Evolutionary conservation across 306 rosid species (phyloP).

Genomic region (Corylus avellana): DNA sequence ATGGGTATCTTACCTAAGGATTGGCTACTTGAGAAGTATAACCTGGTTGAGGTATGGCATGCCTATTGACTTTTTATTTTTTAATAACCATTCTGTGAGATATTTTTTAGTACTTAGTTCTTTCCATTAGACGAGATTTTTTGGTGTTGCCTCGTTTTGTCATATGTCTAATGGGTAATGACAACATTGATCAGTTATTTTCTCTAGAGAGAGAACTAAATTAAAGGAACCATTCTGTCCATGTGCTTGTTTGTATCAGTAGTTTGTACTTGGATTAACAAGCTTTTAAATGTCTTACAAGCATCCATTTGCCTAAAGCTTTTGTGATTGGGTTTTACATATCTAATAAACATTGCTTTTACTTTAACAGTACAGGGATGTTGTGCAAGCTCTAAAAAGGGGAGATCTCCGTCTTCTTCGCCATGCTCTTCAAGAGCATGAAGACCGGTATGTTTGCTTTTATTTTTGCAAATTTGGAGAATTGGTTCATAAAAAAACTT

Average conservation of each 20-base stretch:
- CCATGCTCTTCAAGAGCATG: conserved; percentile 78
- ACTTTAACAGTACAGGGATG: conserved; percentile 64
- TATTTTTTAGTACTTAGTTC: not conserved
- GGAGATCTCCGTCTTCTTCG: conserved; percentile 95
- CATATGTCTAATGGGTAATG: not conserved
- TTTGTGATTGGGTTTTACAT: not conserved
- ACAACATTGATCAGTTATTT: conserved; percentile 12
- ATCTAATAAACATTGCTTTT: conserved; percentile 14
- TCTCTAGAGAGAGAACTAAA: conserved; percentile 3
- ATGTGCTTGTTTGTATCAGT: conserved; percentile 6
- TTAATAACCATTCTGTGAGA: not conserved
- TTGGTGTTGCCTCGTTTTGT: not conserved
- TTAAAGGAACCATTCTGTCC: not conserved
- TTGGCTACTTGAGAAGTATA: conserved; percentile 70
- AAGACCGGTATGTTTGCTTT: conserved; percentile 60
- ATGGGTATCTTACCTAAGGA: conserved; percentile 84
- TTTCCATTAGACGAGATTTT: not conserved
- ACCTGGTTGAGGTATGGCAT: conserved; percentile 71
- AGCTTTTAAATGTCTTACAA: conserved; percentile 9
- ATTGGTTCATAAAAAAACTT: conserved; percentile 8
- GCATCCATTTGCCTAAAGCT: conserved; percentile 3
- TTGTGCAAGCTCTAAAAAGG: conserved; percentile 76
- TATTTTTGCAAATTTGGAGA: conserved; percentile 13
- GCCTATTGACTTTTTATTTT: not conserved
- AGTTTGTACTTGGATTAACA: conserved; percentile 20